A percentile compares a stretch with the other conserved stretches of the same genome.
Conservation (phyloP, 768 basidiomycete genomes). For the Gautieria morchelliformis region DNA sequence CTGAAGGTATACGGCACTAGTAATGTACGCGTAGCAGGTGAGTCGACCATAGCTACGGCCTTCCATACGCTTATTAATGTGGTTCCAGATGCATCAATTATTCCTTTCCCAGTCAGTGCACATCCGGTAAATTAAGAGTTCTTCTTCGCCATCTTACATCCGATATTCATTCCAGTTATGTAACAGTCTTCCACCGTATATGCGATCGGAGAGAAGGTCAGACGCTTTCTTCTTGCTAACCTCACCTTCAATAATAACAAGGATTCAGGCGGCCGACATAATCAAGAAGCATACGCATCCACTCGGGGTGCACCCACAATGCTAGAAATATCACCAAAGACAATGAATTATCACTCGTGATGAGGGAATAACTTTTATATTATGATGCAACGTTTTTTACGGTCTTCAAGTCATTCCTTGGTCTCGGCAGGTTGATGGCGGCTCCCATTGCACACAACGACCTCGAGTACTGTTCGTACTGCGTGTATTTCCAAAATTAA, state of each 20-base stretch:
- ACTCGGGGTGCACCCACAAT: too few species aligned
- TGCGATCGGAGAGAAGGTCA: constrained; percentile 11
- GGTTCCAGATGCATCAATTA: background rate
- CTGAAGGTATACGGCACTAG: constrained; percentile 19
- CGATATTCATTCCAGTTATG: background rate
- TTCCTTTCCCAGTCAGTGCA: constrained; percentile 1
- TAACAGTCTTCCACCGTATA: constrained; percentile 8
- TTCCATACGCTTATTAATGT: background rate
- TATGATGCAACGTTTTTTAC: too few species aligned
- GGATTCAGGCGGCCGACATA: constrained; percentile 1
- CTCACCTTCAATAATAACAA: background rate
- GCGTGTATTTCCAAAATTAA: too few species aligned
- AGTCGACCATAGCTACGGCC: background rate
- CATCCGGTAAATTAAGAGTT: background rate
- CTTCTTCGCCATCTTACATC: background rate
- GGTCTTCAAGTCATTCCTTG: too few species aligned
- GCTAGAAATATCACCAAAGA: too few species aligned
- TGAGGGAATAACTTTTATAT: too few species aligned
- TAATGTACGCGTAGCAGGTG: constrained; percentile 18
- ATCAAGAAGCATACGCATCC: too few species aligned
- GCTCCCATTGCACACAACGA: too few species aligned
- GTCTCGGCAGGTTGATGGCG: too few species aligned
- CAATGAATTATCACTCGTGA: too few species aligned
- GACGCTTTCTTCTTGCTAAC: background rate
- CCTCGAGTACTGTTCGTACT: too few species aligned